A percentile compares a stretch with the other conserved stretches of the same genome.
Evolutionary conservation across 257 asterid species (phyloP).

Genomic region (Jacaranda mimosifolia): DNA sequence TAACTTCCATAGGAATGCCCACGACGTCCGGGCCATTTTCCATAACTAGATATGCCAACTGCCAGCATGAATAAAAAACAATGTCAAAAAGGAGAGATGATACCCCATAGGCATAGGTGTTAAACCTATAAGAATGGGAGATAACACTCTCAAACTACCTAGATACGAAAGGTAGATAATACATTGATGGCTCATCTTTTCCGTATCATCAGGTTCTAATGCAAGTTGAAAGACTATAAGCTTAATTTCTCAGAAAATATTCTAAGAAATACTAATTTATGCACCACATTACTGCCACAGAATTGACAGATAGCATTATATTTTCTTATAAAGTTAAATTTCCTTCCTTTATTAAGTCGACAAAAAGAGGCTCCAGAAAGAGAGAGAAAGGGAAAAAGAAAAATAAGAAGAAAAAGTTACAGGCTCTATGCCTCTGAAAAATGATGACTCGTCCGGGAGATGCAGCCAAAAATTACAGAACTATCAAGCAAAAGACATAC

Average conservation of each 20-base stretch:
- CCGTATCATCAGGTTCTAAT: no score
- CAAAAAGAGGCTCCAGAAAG: no score
- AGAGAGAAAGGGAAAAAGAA: not conserved
- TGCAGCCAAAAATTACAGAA: conserved; percentile 2
- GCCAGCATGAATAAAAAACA: conserved; percentile 32
- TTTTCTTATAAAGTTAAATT: not conserved
- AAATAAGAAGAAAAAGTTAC: not conserved
- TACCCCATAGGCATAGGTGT: no score
- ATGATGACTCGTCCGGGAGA: not conserved
- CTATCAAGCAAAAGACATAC: conserved; percentile 48
- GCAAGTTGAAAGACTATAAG: no score
- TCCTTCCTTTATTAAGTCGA: no score
- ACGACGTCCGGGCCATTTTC: conserved; percentile 79
- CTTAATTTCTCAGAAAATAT: no score
- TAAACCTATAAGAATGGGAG: not conserved
- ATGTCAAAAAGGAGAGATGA: not conserved
- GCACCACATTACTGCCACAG: no score
- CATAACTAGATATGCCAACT: conserved; percentile 78
- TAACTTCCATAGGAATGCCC: conserved; percentile 75
- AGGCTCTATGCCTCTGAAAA: no score
- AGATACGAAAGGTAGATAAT: no score
- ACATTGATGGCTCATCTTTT: no score
- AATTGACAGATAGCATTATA: no score
- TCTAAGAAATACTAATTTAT: not conserved
- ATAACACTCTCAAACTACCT: no score